Base-by-base conservation (phyloP, 2,329 filamentous ascomycete genomes). In the Calycina marina region DNA sequence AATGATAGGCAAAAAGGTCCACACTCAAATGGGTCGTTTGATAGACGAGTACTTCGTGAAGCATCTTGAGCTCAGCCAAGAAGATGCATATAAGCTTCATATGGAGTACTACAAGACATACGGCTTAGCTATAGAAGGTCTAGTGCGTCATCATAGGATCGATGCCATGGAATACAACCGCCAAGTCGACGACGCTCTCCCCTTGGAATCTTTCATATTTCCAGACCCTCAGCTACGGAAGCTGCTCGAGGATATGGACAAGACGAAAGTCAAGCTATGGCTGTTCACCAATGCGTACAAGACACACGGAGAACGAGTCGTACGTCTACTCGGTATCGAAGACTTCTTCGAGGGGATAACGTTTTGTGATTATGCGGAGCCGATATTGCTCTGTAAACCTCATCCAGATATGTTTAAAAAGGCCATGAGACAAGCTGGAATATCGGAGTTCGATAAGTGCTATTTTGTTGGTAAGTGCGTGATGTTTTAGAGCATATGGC, bases 251-350 rank as follows among this genome's bases (percentile, higher is more conserved):
- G 80, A 86, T 43, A 75, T 98, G 33, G 86, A 98, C 56, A 77
- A 57, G 37, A 70, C 62, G 48, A 92, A 92, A 53, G 81, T 94
- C 41, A 84, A 74, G 41, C 62, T 85, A 17, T 98, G 92, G 90
- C 72, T 98, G 2, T 78, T 98, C 48, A 98, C 92, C 2, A 98
- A 98, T 51, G 90, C 92, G 14, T 94, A 98, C 49, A 63, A 92
- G 42, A 96, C 67, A 18, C 90, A 98, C 50, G 90, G 74, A 18
- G 76, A 72, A 49, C 63, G 85, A 25, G 90, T 98, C 0, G 73
- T 94, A 9, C 73, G 67, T 38, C 61, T 98, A 13, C 63, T 98
- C 2, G 76, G 70, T 2, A 63, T 98, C 14, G 85, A 92, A 2
- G 83, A 93, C 52, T 60, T 88, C 15, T 98, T 98, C 51, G 88